phyloP scores from a whole-genome alignment of 2,329 filamentous ascomycete species.

The Fusarium camptoceras region DNA sequence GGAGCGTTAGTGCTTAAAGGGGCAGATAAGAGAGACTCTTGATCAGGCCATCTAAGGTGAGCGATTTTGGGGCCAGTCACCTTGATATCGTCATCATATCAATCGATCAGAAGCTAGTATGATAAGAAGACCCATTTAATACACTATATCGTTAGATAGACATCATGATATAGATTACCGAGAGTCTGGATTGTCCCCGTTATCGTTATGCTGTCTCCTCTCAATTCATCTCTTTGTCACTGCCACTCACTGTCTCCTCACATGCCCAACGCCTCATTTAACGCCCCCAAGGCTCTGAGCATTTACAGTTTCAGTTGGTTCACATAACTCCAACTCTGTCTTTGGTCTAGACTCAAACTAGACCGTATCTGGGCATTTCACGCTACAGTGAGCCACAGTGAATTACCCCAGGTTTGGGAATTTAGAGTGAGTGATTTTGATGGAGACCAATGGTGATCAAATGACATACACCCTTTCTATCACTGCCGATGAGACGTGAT shows the following conservation, averaged over 20 bases:
- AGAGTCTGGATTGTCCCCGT: not conserved
- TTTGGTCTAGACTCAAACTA: not conserved
- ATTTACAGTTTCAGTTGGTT: not conserved
- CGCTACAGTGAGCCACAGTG: not conserved
- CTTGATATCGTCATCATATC: not conserved
- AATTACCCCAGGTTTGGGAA: not conserved
- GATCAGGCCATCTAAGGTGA: not conserved
- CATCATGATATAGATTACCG: not conserved
- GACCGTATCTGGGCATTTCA: not conserved
- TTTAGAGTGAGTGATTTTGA: constrained; percentile 1
- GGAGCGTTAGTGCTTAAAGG: not conserved
- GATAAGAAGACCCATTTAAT: not conserved
- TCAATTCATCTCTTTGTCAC: not conserved
- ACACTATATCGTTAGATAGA: not conserved
- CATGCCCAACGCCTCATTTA: constrained; percentile 14
- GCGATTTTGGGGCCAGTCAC: not conserved
- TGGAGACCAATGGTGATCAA: not conserved
- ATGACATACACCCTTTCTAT: constrained; percentile 11
- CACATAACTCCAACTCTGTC: not conserved
- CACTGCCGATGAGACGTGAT: not conserved
- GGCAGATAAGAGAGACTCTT: constrained; percentile 6
- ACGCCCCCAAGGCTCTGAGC: not conserved
- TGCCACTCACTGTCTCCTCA: constrained; percentile 5
- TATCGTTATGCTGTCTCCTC: not conserved
- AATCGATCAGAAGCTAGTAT: not conserved